phyloP scores from a whole-genome alignment of 768 basidiomycete genomes.

The Kwoniella newhampshirensis region DNA sequence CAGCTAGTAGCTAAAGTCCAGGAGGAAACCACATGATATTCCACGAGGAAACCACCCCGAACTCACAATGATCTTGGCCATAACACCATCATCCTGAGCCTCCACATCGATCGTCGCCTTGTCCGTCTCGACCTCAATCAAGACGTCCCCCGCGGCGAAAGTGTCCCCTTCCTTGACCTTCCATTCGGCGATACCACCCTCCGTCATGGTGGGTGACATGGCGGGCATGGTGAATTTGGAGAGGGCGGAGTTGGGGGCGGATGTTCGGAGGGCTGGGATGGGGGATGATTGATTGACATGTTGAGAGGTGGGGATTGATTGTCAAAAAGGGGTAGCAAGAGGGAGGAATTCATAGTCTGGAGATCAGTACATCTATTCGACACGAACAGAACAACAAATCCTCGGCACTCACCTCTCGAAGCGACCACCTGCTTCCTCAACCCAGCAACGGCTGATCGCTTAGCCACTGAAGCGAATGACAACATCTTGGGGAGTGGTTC shows the following conservation, averaged over 20 bases:
- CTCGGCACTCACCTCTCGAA: slow-evolving; percentile 26
- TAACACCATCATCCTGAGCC: slow-evolving; percentile 93
- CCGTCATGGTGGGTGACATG: slow-evolving; percentile 99
- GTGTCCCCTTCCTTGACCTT: slow-evolving; percentile 94
- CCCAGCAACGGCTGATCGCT: slow-evolving; percentile 31
- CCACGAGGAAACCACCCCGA: no score
- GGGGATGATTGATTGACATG: slow-evolving; percentile 3
- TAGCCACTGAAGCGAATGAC: slow-evolving; percentile 47
- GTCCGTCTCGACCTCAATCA: slow-evolving; percentile 99
- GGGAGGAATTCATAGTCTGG: neutral
- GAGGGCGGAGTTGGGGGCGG: slow-evolving; percentile 73
- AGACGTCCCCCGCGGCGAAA: slow-evolving; percentile 84
- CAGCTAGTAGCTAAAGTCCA: no score
- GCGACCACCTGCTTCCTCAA: slow-evolving; percentile 38
- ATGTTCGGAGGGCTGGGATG: slow-evolving; percentile 78
- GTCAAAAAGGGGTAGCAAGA: neutral
- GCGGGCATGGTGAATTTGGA: slow-evolving; percentile 93
- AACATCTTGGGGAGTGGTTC: slow-evolving; percentile 32
- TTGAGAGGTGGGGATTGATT: neutral
- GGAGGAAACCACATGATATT: no score
- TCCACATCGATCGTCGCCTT: slow-evolving; percentile 99
- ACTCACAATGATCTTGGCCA: slow-evolving; percentile 94
- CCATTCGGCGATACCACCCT: slow-evolving; percentile 96
- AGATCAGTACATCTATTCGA: neutral
- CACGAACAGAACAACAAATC: neutral